A percentile compares a stretch with the other conserved stretches of the same genome.
Conservation (phyloP, 2,329 filamentous ascomycete genomes). For the Trichoderma sp. region DNA sequence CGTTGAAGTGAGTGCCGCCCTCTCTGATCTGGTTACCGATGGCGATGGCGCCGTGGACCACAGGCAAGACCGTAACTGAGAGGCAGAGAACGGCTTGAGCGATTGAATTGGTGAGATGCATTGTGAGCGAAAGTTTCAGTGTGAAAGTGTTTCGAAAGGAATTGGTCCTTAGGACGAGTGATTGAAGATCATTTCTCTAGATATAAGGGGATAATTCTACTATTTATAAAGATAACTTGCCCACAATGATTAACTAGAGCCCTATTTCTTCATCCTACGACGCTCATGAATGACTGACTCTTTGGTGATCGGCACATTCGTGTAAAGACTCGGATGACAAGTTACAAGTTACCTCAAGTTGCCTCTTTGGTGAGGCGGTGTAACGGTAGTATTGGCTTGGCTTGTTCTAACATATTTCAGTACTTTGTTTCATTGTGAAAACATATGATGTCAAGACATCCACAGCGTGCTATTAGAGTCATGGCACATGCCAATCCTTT, state of each 20-base stretch:
- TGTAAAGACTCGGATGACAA: neutral
- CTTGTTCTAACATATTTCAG: neutral
- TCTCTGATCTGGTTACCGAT: conserved; percentile 2
- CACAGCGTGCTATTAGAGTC: neutral
- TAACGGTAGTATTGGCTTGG: neutral
- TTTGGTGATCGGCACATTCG: neutral
- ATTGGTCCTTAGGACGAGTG: too few species aligned
- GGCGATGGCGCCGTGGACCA: neutral
- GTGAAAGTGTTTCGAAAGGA: neutral
- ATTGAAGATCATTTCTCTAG: neutral
- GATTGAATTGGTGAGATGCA: neutral
- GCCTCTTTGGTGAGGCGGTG: neutral
- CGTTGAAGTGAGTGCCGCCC: neutral
- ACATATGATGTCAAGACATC: neutral
- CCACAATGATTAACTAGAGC: too few species aligned
- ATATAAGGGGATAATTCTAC: neutral
- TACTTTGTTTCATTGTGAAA: neutral
- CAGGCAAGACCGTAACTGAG: neutral
- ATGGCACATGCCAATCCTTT: neutral
- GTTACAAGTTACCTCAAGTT: too few species aligned
- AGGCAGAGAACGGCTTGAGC: neutral
- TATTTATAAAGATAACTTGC: neutral
- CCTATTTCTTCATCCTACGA: neutral
- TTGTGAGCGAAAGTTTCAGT: neutral
- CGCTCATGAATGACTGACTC: neutral